Evolutionary conservation across 345 rosid species (phyloP), one percentile per base, ranked within the genome.

Genomic region (Odontarrhena argentea): DNA sequence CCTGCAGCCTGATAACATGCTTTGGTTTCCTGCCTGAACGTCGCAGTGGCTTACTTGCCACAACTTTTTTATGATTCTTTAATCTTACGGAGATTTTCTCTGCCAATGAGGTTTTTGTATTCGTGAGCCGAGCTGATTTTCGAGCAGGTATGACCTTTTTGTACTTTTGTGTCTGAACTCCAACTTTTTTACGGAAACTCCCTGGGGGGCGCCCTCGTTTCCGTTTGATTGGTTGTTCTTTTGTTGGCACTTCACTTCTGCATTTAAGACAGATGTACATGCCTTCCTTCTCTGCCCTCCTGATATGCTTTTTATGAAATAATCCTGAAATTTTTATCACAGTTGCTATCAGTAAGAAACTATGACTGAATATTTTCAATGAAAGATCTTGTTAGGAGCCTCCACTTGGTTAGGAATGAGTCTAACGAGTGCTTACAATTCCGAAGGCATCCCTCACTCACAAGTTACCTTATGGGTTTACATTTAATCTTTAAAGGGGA

Each of bases 221-320:
- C 60, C 73, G 77, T n/a, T 48, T 44, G 38, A 15, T 69, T 12
- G 57, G 56, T 55, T 67, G 74, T 30, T 48, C 75, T 63, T 77
- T 84, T 54, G 63, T 53, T 49, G 51, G 64, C 50, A 76, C 76
- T 62, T 84, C 89, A 65, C 59, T 70, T 44, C 41, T 78, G 76
- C 99, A 94, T 55, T 45, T 75, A 71, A 85, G 82, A 69, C 99
- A 90, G 64, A 86, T 75, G 77, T 81, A 82, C 34, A 60, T 58
- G 73, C 82, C 79, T 42, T 79, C 76, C 32, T 84, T 80, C 62
- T 82, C 79, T 14, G 89, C 85, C 62, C 74, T 93, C 65, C 76
- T 78, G 65, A 74, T 82, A 68, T 93, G 98, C 79, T 87, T 81
- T 78, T 82, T 87, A 71, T 90, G 99, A 77, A 86, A 93, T 56